phyloP scores from a whole-genome alignment of 2,329 filamentous ascomycete genomes.

The Verticillium tricorpus region DNA sequence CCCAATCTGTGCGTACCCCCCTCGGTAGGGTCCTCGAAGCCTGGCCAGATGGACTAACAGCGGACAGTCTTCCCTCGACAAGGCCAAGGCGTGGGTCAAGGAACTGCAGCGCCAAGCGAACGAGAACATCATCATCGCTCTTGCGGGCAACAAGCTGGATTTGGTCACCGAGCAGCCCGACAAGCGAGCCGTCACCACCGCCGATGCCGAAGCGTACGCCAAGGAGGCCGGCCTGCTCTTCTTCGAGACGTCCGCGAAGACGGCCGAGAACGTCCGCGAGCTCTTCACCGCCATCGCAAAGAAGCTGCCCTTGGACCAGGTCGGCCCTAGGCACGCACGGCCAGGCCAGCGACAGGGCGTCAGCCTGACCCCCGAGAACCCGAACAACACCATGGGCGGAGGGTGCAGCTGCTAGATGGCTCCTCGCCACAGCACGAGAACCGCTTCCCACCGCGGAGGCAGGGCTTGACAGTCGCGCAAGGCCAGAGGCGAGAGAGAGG shows the following conservation, averaged over 20 bases:
- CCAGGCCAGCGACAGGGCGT: slow-evolving; percentile 57
- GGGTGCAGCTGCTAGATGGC: slow-evolving; percentile 50
- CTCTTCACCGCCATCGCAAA: slow-evolving; percentile 97
- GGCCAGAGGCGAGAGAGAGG: slow-evolving; percentile 1
- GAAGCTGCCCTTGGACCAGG: slow-evolving; percentile 95
- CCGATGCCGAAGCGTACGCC: slow-evolving; percentile 93
- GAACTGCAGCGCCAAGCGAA: slow-evolving; percentile 98
- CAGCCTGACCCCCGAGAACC: slow-evolving; percentile 51
- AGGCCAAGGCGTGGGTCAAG: slow-evolving; percentile 99
- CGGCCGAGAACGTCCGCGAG: slow-evolving; percentile 90
- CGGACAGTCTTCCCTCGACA: slow-evolving; percentile 84
- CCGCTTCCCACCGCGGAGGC: background rate
- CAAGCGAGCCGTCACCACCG: slow-evolving; percentile 85
- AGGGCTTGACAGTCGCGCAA: slow-evolving; percentile 4
- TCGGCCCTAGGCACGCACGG: slow-evolving; percentile 81
- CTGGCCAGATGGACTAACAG: slow-evolving; percentile 4
- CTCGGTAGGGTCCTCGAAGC: background rate
- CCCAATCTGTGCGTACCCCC: slow-evolving; percentile 74
- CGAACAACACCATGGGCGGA: slow-evolving; percentile 52
- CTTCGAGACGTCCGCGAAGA: slow-evolving; percentile 98
- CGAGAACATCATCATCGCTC: slow-evolving; percentile 98
- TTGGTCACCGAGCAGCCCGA: slow-evolving; percentile 90
- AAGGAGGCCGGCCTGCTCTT: slow-evolving; percentile 90
- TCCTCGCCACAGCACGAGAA: background rate
- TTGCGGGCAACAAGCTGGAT: slow-evolving; percentile 97